Conservation (phyloP, 2,329 filamentous ascomycete genomes). For the Fusarium sterilihyphosum region DNA sequence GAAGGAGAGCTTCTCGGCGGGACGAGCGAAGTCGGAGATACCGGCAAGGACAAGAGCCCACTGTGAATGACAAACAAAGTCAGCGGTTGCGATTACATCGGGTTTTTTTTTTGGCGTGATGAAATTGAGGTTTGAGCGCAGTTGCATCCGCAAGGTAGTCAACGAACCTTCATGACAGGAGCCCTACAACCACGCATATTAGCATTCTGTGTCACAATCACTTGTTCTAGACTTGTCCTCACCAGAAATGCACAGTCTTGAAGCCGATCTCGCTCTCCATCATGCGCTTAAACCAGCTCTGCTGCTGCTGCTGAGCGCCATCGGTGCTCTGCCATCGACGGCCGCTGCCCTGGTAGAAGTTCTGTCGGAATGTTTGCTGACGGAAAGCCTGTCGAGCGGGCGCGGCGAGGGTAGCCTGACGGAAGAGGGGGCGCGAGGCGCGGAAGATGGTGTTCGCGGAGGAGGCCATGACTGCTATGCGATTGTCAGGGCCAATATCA, state of each 20-base stretch:
- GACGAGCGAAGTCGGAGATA: conserved; percentile 89
- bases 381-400: conserved; percentile 66
- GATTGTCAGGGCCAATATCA: conserved; percentile 13
- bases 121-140: background rate
- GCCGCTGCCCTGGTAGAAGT: conserved; percentile 52
- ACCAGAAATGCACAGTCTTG: conserved; percentile 99
- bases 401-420: conserved; percentile 62
- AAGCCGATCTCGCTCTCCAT: conserved; percentile 84
- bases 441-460: conserved; percentile 62
- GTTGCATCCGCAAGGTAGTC: background rate
- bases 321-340: conserved; percentile 77
- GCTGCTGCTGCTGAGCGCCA: conserved; percentile 55
- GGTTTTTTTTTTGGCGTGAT: background rate
- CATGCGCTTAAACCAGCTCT: conserved; percentile 76
- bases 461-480: conserved; percentile 53
- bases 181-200: conserved; percentile 67
- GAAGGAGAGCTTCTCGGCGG: conserved; percentile 90
- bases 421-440: conserved; percentile 66
- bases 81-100: conserved; percentile 6
- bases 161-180: conserved; percentile 81
- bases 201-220: conserved; percentile 20
- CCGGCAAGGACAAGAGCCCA: conserved; percentile 95
- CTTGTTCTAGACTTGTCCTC: conserved; percentile 1
- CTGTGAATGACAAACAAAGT: conserved; percentile 53
- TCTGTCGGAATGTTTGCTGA: conserved; percentile 53